phyloP scores from a whole-genome alignment of 495 filamentous ascomycete species.

The Durotheca rogersii region DNA sequence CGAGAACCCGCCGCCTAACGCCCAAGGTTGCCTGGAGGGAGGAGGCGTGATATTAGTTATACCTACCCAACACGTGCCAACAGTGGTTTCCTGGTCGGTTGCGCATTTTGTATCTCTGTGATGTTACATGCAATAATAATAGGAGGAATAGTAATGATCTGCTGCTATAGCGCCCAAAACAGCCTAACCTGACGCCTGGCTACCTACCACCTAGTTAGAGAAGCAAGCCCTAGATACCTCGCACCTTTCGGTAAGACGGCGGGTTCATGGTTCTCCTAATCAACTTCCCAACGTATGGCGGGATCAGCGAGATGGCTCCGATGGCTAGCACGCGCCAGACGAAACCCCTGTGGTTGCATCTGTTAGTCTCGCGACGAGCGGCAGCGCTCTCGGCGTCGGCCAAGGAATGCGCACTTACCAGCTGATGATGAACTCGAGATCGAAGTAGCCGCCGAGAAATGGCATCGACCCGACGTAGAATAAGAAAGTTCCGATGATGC shows the following conservation, averaged over 20 bases:
- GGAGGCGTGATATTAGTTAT: too few relatives aligned
- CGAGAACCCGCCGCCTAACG: too few relatives aligned
- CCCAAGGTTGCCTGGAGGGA: too few relatives aligned
- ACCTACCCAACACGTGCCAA: too few relatives aligned
- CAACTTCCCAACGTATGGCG: conserved; percentile 83
- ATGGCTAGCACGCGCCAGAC: conserved; percentile 86
- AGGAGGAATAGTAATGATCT: too few relatives aligned
- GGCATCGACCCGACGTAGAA: conserved; percentile 82
- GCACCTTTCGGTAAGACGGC: conserved; percentile 94
- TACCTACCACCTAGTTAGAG: too few relatives aligned
- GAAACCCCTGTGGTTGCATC: conserved; percentile 60
- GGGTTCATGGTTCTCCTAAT: conserved; percentile 82
- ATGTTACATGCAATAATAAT: too few relatives aligned
- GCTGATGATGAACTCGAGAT: conserved; percentile 75
- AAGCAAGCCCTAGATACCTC: conserved; percentile 61
- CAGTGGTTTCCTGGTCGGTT: too few relatives aligned
- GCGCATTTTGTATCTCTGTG: too few relatives aligned
- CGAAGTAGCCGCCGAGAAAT: conserved; percentile 87
- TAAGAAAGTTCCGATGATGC: conserved; percentile 74
- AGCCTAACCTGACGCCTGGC: conserved; percentile 29
- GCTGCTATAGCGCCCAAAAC: too few relatives aligned
- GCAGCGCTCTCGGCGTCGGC: background rate
- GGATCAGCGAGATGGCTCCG: conserved; percentile 72
- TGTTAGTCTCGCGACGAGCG: too few relatives aligned
- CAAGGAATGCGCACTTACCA: conserved; percentile 44